Percentiles rank a stretch among this genome's conserved stretches.
Conservation (phyloP, 1,284 basidiomycete genomes). For the Pascua guehoae region DNA sequence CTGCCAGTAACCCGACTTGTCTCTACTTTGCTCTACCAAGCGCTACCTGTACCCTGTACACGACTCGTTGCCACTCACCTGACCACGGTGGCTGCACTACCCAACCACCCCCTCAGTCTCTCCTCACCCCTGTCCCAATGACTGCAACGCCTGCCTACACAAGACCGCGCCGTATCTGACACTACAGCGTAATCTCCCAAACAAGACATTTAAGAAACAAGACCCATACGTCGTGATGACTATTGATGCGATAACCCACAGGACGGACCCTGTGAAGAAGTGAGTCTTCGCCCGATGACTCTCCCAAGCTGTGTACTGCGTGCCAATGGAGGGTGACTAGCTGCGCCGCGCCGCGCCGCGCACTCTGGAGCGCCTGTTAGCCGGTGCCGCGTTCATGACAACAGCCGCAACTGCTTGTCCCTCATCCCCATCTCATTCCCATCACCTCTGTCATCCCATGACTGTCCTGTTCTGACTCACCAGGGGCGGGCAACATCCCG, state of each 20-base stretch:
- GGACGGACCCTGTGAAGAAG: conserved; percentile 83
- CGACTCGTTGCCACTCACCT: too few relatives aligned
- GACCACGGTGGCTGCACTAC: neutral
- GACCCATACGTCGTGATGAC: conserved; percentile 87
- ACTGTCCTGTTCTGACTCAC: neutral
- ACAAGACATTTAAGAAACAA: conserved; percentile 95
- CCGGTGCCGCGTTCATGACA: neutral
- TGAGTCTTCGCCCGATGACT: conserved; percentile 16
- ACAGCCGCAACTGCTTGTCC: too few relatives aligned
- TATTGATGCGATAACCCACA: conserved; percentile 73
- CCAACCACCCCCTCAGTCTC: neutral
- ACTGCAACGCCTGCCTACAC: neutral
- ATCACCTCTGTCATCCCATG: neutral
- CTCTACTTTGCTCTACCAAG: neutral
- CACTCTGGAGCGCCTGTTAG: neutral
- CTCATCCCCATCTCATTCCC: too few relatives aligned
- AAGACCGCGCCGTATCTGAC: neutral
- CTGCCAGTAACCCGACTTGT: neutral
- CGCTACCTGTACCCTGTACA: neutral
- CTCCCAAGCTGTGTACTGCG: neutral
- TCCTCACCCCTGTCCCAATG: neutral
- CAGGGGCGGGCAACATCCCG: conserved; percentile 91
- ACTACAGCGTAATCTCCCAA: conserved; percentile 78
- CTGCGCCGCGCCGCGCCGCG: neutral
- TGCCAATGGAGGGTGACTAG: neutral